Conservation (phyloP, 1,139 yeast genomes). For the Suhomyces atakaporum region DNA sequence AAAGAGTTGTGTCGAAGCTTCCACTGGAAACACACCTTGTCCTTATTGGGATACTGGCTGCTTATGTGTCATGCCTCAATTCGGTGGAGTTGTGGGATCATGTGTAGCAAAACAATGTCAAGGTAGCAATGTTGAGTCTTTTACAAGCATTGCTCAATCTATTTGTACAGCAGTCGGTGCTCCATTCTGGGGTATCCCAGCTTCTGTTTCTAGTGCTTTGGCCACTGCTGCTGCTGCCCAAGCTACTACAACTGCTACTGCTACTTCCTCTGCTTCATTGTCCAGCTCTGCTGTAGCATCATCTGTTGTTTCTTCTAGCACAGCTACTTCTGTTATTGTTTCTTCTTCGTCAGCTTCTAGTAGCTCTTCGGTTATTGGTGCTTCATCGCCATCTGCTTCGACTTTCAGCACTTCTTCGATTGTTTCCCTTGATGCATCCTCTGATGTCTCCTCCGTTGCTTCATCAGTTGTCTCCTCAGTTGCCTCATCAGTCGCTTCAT, state of each 20-base stretch:
- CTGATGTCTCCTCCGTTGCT: constrained; percentile 16
- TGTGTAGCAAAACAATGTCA: constrained; percentile 45
- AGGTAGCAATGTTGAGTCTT: constrained; percentile 33
- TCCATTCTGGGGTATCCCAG: constrained; percentile 42
- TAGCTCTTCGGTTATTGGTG: too few relatives aligned
- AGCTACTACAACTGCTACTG: constrained; percentile 13
- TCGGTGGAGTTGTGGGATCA: constrained; percentile 44
- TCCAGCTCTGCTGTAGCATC: constrained; percentile 10
- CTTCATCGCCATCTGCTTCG: too few relatives aligned
- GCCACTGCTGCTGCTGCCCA: constrained; percentile 24
- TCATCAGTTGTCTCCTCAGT: too few relatives aligned
- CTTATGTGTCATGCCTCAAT: constrained; percentile 52
- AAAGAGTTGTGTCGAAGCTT: constrained; percentile 33
- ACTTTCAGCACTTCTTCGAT: too few relatives aligned
- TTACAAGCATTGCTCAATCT: constrained; percentile 43
- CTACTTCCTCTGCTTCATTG: constrained; percentile 10
- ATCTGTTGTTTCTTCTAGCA: constrained; percentile 15
- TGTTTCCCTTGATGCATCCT: too few relatives aligned
- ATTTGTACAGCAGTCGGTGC: constrained; percentile 48
- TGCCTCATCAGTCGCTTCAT: too few relatives aligned
- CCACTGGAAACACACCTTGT: constrained; percentile 41
- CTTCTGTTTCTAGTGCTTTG: constrained; percentile 33
- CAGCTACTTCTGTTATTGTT: too few relatives aligned
- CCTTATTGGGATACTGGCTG: constrained; percentile 61
- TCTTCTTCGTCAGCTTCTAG: too few relatives aligned